These are phyloP conservation scores for Monosporascus sp. DNA, from an alignment of 2,329 filamentous ascomycete species.

Conservation along the genomic window DNA sequence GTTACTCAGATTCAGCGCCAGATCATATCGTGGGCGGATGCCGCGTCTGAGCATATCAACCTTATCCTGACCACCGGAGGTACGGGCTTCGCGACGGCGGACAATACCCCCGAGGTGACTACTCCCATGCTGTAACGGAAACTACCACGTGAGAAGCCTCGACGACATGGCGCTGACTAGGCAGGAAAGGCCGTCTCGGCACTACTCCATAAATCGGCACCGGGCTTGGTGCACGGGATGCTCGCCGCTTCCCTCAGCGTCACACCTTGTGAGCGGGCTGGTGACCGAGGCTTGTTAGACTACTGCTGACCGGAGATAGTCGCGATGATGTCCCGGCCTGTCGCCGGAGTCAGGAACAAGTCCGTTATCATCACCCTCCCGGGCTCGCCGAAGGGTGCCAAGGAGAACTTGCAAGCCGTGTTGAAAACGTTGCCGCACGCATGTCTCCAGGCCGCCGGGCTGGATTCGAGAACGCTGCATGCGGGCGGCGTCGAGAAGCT, in stretches of 20 bases:
- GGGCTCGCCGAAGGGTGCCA: constrained; percentile 90
- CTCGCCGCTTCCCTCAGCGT: constrained; percentile 75
- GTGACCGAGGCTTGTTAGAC: background rate
- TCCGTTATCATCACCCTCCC: constrained; percentile 84
- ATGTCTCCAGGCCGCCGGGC: constrained; percentile 82
- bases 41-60: constrained; percentile 55
- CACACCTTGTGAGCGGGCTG: constrained; percentile 70
- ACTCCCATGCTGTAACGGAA: background rate
- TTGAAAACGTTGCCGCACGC: constrained; percentile 91
- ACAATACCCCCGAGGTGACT: constrained; percentile 78
- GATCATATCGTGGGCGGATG: constrained; percentile 69
- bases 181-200: constrained; percentile 62
- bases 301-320: constrained; percentile 46
- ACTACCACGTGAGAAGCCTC: no score
- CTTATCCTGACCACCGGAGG: constrained; percentile 85
- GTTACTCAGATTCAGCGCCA: constrained; percentile 67
- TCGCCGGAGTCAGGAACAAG: constrained; percentile 78
- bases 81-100: constrained; percentile 82
- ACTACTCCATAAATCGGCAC: constrained; percentile 77
- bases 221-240: constrained; percentile 94
- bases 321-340: constrained; percentile 92
- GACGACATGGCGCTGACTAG: constrained; percentile 7
- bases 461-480: constrained; percentile 74
- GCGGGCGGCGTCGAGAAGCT: constrained; percentile 75
- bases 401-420: constrained; percentile 84